Base-by-base conservation (phyloP, 768 basidiomycete genomes). In the Gloeostereum incarnatum region DNA sequence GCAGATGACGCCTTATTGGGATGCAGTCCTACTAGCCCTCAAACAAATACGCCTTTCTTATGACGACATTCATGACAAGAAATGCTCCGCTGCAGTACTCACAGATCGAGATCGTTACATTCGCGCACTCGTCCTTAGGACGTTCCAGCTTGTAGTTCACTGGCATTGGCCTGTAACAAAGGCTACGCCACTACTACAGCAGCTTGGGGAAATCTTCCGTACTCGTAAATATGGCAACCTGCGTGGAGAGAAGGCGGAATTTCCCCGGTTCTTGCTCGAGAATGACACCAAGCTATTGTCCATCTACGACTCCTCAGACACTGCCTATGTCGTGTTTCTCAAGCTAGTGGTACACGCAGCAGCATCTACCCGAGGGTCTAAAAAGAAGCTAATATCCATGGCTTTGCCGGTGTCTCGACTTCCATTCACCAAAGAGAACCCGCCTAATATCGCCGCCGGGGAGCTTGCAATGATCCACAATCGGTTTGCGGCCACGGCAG, bases 321-420 rank as follows among this genome's bases (percentile, higher is more conserved):
- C 82, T 1, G 74, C 84, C 1, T 92, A 83, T 50, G 68, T 74
- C n/a, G 53, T 86, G 5, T 86, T 91, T 51, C 64, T 94, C 31
- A 89, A 91, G 54, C 66, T 96, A 39, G 65, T 92, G 23, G 73
- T 81, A n/a, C 73, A 75, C n/a, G n/a, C n/a, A n/a, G n/a, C n/a
- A n/a, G n/a, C n/a, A n/a, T n/a, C n/a, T n/a, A n/a, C n/a, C n/a
- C n/a, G n/a, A n/a, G n/a, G n/a, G n/a, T n/a, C n/a, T n/a, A n/a
- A n/a, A n/a, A n/a, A n/a, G n/a, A n/a, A n/a, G n/a, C n/a, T n/a
- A n/a, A n/a, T n/a, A n/a, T n/a, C n/a, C n/a, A n/a, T n/a, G n/a
- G n/a, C n/a, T n/a, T n/a, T n/a, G n/a, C n/a, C n/a, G n/a, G n/a
- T n/a, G n/a, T n/a, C n/a, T n/a, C n/a, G n/a, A n/a, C n/a, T n/a